Evolutionary conservation across 2,329 filamentous ascomycete species (phyloP), one percentile per base, ranked within the genome.

Genomic region (Colletotrichum abscissum): DNA sequence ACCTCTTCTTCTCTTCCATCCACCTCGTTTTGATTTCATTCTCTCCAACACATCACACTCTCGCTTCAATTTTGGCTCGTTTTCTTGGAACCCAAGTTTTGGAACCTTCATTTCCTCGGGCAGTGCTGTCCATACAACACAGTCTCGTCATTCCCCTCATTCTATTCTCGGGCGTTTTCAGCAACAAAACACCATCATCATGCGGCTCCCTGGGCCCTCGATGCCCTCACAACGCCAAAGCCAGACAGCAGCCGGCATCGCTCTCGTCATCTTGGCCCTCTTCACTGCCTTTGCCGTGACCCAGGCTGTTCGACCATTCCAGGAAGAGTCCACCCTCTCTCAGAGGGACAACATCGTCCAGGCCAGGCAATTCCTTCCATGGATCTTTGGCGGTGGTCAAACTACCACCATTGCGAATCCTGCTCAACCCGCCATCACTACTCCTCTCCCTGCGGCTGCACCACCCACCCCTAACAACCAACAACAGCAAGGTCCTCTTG

Each of bases 31-130:
- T 66, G 55, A 75, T 62, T 62, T 35, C 63, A 7, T 35, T 22
- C 64, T 54, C 68, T 24, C 52, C 63, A 57, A 19, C 19, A 60
- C 33, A 65, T 60, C 55, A 46, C 56, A 74, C 71, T 59, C 12
- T 75, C 71, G 66, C 71, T 75, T 62, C 67, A 66, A 30, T 66
- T 75, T 74, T 71, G 73, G 71, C 67, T 74, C 49, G 46, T 65
- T 74, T 75, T 69, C 58, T 75, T 70, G 73, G 62, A 67, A 60
- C 66, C 58, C 67, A 57, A 46, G 30, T 67, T 67, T 75, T 74
- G 71, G 66, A 74, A 60, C 66, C 67, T 19, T 58, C 69, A 72
- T 72, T 72, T 24, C 33, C 69, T 63, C 59, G 24, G 67, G 24
- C 56, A 71, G 46, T 63, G 16, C 71, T 66, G 49, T 62, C 54